Percentiles rank a stretch among this genome's conserved stretches.
phyloP scores from a whole-genome alignment of 75 land plant genomes.

The Pinus albicaulis region DNA sequence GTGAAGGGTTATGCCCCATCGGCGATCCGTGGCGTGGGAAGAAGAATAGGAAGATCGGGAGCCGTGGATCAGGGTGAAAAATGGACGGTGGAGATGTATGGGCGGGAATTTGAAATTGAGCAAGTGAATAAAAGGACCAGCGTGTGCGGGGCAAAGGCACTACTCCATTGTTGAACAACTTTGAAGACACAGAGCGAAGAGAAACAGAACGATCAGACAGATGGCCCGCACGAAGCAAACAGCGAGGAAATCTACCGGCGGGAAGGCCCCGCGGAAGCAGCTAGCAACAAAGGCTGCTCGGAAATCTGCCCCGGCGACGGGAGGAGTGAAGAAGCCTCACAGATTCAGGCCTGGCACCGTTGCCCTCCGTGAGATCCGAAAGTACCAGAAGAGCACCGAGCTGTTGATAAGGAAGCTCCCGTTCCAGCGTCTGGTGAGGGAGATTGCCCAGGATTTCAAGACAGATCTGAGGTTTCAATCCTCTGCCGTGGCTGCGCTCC shows the following conservation, averaged over 20 bases:
- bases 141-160: no score
- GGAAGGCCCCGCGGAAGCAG: conserved; percentile 27
- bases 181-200: no score
- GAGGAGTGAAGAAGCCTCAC: conserved; percentile 22
- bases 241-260: conserved; percentile 21
- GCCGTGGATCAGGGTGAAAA: no score
- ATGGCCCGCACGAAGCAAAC: conserved; percentile 30
- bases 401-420: conserved; percentile 33
- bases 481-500: conserved; percentile 31
- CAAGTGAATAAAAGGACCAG: no score
- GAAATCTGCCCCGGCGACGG: conserved; percentile 28
- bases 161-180: no score
- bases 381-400: conserved; percentile 43
- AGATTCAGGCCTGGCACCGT: conserved; percentile 10
- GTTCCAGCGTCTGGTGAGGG: conserved; percentile 34
- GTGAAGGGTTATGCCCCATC: no score
- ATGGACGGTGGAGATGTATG: no score
- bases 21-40: no score
- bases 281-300: conserved; percentile 28
- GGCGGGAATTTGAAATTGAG: no score
- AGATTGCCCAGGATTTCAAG: conserved; percentile 39
- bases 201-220: neutral
- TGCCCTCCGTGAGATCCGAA: conserved; percentile 24
- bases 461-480: conserved; percentile 32
- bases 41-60: no score